phyloP scores from a whole-genome alignment of 352 stramenopile species.

The Pythium sukuiense region DNA sequence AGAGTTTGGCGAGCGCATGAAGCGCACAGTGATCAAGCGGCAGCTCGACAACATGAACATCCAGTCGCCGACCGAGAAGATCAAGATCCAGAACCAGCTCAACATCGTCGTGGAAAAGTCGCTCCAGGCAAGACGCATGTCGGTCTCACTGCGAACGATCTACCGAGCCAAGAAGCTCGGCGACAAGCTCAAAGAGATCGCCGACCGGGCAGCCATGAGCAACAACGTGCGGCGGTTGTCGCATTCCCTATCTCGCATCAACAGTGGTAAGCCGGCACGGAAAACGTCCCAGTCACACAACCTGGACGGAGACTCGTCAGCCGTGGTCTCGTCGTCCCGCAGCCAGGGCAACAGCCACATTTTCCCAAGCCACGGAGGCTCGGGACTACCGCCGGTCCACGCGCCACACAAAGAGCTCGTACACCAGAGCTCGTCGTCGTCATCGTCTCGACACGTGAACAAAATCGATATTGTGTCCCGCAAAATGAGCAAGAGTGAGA shows the following conservation, averaged over 20 bases:
- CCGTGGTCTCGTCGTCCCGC: not conserved
- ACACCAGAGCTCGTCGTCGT: slow-evolving; percentile 1
- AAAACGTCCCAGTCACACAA: slow-evolving; percentile 4
- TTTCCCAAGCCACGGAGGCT: slow-evolving; percentile 1
- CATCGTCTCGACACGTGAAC: slow-evolving; percentile 4
- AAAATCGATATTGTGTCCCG: slow-evolving; percentile 50
- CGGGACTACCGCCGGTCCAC: not conserved
- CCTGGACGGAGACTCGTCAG: not conserved
- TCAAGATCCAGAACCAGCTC: slow-evolving; percentile 76
- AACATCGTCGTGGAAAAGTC: slow-evolving; percentile 80
- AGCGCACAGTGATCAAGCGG: slow-evolving; percentile 77
- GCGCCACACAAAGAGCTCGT: not conserved
- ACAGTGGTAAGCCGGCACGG: not conserved
- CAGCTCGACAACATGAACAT: slow-evolving; percentile 88
- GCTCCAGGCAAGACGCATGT: slow-evolving; percentile 71
- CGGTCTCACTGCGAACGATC: slow-evolving; percentile 67
- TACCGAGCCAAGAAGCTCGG: slow-evolving; percentile 80
- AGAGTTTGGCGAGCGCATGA: slow-evolving; percentile 80
- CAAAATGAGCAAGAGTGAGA: slow-evolving; percentile 54
- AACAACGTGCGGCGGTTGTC: slow-evolving; percentile 31
- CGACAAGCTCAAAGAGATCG: slow-evolving; percentile 83
- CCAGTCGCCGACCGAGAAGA: slow-evolving; percentile 64
- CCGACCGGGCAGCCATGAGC: slow-evolving; percentile 48
- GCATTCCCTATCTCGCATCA: slow-evolving; percentile 6
- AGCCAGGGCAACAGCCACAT: slow-evolving; percentile 3